Conservation (phyloP, 208 protist species). For the Chromosphaera perkinsii region DNA sequence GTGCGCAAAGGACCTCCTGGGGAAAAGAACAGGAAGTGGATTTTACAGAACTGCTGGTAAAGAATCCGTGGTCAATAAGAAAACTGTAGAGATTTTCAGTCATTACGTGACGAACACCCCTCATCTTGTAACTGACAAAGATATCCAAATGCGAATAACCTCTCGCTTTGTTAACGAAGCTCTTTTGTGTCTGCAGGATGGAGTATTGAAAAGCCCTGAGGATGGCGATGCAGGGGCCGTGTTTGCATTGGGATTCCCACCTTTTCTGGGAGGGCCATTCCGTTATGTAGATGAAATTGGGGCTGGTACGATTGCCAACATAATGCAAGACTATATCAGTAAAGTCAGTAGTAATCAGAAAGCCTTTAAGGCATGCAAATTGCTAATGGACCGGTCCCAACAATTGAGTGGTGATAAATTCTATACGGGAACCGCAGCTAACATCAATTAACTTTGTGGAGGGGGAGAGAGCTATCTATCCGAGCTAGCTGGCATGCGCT, state of each 20-base stretch:
- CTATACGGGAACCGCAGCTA: no score
- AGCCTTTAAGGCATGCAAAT: no score
- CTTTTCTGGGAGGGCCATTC: no score
- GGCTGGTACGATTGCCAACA: no score
- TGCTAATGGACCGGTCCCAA: no score
- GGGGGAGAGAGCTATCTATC: no score
- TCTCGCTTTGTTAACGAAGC: conserved; percentile 38
- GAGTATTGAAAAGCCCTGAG: conserved; percentile 2
- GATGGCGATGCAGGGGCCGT: conserved; percentile 40
- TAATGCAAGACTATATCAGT: no score
- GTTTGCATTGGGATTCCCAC: conserved; percentile 43
- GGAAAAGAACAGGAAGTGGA: conserved; percentile 75
- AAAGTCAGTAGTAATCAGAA: no score
- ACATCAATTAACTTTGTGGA: no score
- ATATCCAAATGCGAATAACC: conserved; percentile 21
- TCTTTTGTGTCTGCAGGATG: conserved; percentile 32
- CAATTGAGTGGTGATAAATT: no score
- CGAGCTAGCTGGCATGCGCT: no score
- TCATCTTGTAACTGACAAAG: conserved; percentile 23
- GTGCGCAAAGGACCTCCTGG: conserved; percentile 61
- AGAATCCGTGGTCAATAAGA: conserved; percentile 17
- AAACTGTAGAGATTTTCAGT: conserved; percentile 3
- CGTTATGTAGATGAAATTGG: no score
- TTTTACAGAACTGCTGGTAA: conserved; percentile 66
- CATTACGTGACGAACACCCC: neutral